Base-by-base conservation (phyloP, 2,329 filamentous ascomycete species). In the Tolypocladium amazonense region DNA sequence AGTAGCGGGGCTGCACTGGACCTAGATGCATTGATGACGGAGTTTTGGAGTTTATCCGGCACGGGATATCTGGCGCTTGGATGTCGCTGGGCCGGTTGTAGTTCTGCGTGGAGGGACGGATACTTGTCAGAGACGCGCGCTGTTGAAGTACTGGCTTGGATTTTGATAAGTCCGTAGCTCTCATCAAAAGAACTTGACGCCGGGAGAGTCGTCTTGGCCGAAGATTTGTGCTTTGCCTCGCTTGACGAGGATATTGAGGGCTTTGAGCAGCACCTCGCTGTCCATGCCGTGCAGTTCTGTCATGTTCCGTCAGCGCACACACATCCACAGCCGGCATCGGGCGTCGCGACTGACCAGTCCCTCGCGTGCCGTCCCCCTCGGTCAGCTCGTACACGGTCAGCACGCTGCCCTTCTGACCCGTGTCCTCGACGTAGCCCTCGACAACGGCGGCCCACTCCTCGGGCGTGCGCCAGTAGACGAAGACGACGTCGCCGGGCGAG, bases 181-280 rank as follows among this genome's bases (percentile, higher is more conserved):
- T n/a, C 27, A 55, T 87, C 77, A 97, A 72, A 97, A 97, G 77
- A 99, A 97, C 77, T 99, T 99, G 65, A 97, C 91, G 68, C 94
- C 94, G 69, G 89, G 85, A 62, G 90, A 89, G 71, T 93, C 91
- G 68, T 93, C 92, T 58, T 85, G 84, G 39, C 93, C 93, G 76
- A 99, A 97, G 33, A 97, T 86, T 74, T 97, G 93, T 18, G 92
- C 93, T 76, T 89, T 96, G 66, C 92, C 92, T 63, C 88, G 84
- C 80, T 95, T 96, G 41, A 96, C 92, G 56, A 97, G 80, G 56
- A 94, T 80, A 62, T 84, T 83, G 56, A 99, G 79, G 43, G 90
- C 88, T 72, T 88, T 92, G 65, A 88, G 83, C 68, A 99, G 80
- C 62, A 96, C 73, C 30, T 92, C 90, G 54, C 81, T 79, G 70